These are phyloP conservation scores for Buddleja alternifolia DNA, from an alignment of 257 asterid species.

Conservation along the genomic window DNA sequence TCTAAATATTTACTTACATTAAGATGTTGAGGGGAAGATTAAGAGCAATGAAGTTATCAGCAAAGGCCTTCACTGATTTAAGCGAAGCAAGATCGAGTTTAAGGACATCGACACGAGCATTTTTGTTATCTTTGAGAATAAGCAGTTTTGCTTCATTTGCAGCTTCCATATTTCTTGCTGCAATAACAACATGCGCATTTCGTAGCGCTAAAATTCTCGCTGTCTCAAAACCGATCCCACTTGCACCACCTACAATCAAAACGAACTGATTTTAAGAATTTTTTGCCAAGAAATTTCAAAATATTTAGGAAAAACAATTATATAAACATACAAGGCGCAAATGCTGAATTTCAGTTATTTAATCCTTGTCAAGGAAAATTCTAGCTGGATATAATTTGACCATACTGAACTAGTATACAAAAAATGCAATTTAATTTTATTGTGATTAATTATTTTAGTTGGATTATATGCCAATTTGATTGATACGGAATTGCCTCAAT, in stretches of 20 bases:
- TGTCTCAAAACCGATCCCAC: conserved; percentile 83
- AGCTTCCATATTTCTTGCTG: conserved; percentile 69
- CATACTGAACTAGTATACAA: too few relatives aligned
- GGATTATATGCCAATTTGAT: too few relatives aligned
- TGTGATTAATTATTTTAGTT: too few relatives aligned
- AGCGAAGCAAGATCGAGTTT: conserved; percentile 71
- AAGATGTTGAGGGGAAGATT: conserved; percentile 79
- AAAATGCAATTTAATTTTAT: too few relatives aligned
- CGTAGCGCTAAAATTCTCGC: conserved; percentile 72
- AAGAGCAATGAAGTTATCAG: conserved; percentile 53
- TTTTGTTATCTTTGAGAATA: conserved; percentile 42
- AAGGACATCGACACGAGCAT: conserved; percentile 61
- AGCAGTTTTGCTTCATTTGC: conserved; percentile 65
- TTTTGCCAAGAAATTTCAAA: too few relatives aligned
- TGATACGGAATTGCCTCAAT: too few relatives aligned
- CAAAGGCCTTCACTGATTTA: conserved; percentile 64
- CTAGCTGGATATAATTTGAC: too few relatives aligned
- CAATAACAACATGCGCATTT: conserved; percentile 72
- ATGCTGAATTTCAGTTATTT: too few relatives aligned
- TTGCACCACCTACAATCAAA: conserved; percentile 71
- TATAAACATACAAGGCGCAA: too few relatives aligned
- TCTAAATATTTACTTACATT: conserved; percentile 42
- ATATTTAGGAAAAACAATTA: too few relatives aligned
- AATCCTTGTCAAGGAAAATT: too few relatives aligned
- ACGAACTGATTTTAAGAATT: neutral